Evolutionary conservation across 306 rosid species (phyloP).

Genomic region (Crotalaria pallida): DNA sequence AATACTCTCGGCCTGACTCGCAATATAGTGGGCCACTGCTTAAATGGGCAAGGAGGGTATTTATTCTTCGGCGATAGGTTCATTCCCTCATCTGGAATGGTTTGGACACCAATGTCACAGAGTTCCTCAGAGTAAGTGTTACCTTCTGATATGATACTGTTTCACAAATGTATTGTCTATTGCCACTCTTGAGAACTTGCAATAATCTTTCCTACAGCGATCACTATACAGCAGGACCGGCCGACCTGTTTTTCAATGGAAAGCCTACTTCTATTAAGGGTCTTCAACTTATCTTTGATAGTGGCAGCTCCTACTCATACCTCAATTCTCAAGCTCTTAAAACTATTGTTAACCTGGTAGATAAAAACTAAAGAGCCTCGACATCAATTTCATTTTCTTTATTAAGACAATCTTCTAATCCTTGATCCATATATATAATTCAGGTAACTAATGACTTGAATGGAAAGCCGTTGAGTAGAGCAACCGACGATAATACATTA

Average conservation of each 20-base stretch:
- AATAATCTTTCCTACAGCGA: slow-evolving; percentile 34
- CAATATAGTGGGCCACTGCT: slow-evolving; percentile 68
- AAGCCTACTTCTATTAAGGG: slow-evolving; percentile 47
- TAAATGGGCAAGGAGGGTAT: slow-evolving; percentile 52
- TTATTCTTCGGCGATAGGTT: slow-evolving; percentile 63
- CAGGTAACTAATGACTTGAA: slow-evolving; percentile 51
- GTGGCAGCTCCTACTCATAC: slow-evolving; percentile 88
- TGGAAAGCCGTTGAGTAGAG: slow-evolving; percentile 46
- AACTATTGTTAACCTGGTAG: slow-evolving; percentile 48
- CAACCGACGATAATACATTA: slow-evolving; percentile 40
- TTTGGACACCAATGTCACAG: slow-evolving; percentile 49
- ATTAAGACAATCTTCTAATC: not conserved
- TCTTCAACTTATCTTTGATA: slow-evolving; percentile 58
- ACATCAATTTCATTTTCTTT: not conserved
- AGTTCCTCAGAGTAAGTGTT: slow-evolving; percentile 40
- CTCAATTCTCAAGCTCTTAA: slow-evolving; percentile 46
- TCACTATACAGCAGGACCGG: slow-evolving; percentile 69
- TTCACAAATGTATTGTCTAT: not conserved
- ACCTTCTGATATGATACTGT: not conserved
- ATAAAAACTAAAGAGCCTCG: not conserved
- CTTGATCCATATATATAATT: slow-evolving; percentile 8
- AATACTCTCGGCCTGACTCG: slow-evolving; percentile 26
- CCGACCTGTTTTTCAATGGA: slow-evolving; percentile 47
- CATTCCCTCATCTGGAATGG: slow-evolving; percentile 46
- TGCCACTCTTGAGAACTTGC: not conserved